Conservation (phyloP, 2,329 filamentous ascomycete species). For the Aspergillus neoniger region DNA sequence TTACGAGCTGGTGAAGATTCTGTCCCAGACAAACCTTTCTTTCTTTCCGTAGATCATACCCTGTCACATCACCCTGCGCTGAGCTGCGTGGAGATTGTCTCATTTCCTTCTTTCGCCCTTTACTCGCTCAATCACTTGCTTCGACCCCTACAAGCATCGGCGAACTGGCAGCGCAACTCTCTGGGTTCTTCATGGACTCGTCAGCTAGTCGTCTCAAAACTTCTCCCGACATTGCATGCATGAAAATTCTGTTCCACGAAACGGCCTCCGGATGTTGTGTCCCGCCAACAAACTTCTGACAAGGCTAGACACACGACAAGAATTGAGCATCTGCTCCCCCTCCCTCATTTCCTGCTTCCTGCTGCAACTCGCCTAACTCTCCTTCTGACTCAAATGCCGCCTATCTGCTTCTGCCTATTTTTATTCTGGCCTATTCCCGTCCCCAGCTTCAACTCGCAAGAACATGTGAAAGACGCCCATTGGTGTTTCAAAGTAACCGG, state of each 20-base stretch:
- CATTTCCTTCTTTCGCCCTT: neutral
- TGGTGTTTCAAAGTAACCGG: neutral
- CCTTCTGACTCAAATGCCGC: neutral
- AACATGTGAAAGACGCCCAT: neutral
- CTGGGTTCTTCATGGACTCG: constrained; percentile 6
- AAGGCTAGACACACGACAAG: constrained; percentile 17
- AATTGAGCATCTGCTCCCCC: neutral
- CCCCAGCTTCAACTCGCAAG: neutral
- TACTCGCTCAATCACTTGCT: neutral
- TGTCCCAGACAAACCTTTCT: constrained; percentile 4
- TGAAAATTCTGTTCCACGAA: constrained; percentile 24
- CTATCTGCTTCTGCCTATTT: neutral
- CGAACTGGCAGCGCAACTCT: neutral
- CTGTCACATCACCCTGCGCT: neutral
- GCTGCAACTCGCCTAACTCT: constrained; percentile 1
- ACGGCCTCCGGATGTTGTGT: constrained; percentile 25
- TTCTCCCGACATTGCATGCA: constrained; percentile 20
- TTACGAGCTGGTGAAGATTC: constrained; percentile 9
- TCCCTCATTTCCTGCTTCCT: neutral
- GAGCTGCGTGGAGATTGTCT: constrained; percentile 1
- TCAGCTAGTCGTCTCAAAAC: constrained; percentile 7
- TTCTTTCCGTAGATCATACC: neutral
- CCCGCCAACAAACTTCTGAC: constrained; percentile 26
- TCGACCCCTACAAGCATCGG: neutral
- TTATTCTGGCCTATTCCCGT: neutral